phyloP scores from a whole-genome alignment of 805 yeast species.

The Kazachstania africana region DNA sequence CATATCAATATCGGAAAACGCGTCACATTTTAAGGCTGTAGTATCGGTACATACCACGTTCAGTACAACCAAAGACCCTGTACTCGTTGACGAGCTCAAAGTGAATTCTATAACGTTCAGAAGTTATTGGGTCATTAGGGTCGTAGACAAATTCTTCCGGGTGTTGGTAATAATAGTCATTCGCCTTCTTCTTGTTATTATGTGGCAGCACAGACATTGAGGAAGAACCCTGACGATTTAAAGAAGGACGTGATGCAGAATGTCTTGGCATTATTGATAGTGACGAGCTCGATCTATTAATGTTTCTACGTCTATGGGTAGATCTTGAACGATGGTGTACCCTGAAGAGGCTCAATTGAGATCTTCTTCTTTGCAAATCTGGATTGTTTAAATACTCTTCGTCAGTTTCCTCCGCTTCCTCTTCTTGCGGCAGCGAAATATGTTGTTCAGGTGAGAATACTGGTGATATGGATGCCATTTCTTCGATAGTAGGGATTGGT shows the following conservation, averaged over 20 bases:
- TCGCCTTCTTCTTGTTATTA: not conserved
- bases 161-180: constrained; percentile 10
- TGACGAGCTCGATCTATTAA: not conserved
- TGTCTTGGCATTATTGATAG: not conserved
- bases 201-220: not conserved
- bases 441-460: not conserved
- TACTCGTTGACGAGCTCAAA: constrained; percentile 26
- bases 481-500: not conserved
- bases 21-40: constrained; percentile 29
- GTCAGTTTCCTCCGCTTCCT: constrained; percentile 15
- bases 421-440: not conserved
- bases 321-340: constrained; percentile 1
- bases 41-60: constrained; percentile 34
- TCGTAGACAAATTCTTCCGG: constrained; percentile 21
- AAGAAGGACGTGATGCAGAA: not conserved
- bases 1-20: no score
- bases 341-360: constrained; percentile 19
- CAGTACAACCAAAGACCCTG: constrained; percentile 31
- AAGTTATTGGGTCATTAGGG: constrained; percentile 15
- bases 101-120: constrained; percentile 18
- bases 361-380: constrained; percentile 23
- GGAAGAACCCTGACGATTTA: not conserved
- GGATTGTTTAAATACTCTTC: constrained; percentile 23
- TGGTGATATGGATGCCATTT: not conserved
- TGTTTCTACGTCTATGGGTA: not conserved